Conservation (phyloP, 2,329 filamentous ascomycete species). For the Triangularia setosa region DNA sequence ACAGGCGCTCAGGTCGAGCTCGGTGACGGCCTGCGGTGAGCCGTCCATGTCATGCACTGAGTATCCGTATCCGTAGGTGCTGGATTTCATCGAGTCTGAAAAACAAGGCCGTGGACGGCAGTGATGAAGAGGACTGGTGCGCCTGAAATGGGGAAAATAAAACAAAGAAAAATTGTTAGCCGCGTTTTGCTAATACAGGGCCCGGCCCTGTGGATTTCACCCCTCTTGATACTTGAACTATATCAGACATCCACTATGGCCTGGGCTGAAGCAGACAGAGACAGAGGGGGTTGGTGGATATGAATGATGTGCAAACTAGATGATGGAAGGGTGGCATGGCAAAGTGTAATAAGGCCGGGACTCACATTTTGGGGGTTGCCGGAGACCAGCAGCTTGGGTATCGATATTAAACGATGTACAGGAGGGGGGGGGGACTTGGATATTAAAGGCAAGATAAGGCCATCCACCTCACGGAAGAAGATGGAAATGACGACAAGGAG, state of each 20-base stretch:
- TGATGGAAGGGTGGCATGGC: background rate
- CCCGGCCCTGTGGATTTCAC: constrained; percentile 8
- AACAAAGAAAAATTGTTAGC: constrained; percentile 9
- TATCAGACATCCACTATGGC: constrained; percentile 14
- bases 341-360: background rate
- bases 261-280: constrained; percentile 17
- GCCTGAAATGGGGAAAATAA: constrained; percentile 8
- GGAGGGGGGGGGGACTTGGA: background rate
- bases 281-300: constrained; percentile 10
- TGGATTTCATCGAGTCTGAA: constrained; percentile 6
- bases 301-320: constrained; percentile 11
- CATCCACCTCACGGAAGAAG: background rate
- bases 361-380: constrained; percentile 7
- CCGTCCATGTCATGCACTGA: constrained; percentile 30
- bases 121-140: constrained; percentile 12
- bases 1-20: constrained; percentile 48
- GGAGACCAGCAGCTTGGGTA: constrained; percentile 7
- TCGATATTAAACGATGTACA: constrained; percentile 3
- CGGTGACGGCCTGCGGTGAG: constrained; percentile 38
- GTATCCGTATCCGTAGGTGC: constrained; percentile 1
- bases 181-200: constrained; percentile 3
- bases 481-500: background rate
- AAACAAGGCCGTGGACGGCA: constrained; percentile 10
- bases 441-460: constrained; percentile 4
- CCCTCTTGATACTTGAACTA: background rate